Evolutionary conservation across 2,329 filamentous ascomycete genomes (phyloP).

Genomic region (Fusarium beomiforme): DNA sequence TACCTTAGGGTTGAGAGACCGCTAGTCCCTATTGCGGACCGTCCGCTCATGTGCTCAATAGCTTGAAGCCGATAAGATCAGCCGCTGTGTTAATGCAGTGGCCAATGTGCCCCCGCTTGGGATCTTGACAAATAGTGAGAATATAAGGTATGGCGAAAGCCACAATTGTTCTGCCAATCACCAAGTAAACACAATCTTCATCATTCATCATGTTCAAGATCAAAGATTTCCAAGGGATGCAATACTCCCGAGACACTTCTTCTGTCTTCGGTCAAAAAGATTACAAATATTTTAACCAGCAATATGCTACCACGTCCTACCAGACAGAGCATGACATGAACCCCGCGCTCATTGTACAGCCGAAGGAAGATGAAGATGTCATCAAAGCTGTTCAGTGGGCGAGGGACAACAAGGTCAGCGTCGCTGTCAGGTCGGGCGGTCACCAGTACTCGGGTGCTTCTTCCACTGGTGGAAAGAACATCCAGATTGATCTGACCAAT

Average conservation of each 20-base stretch:
- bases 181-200: background rate
- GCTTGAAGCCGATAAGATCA: background rate
- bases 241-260: slow-evolving; percentile 35
- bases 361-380: slow-evolving; percentile 56
- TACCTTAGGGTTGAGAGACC: background rate
- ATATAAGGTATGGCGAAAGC: background rate
- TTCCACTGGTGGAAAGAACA: slow-evolving; percentile 55
- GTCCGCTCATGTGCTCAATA: background rate
- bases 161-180: background rate
- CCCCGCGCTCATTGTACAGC: slow-evolving; percentile 56
- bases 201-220: slow-evolving; percentile 31
- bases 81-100: too few species aligned
- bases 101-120: background rate
- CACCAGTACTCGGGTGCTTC: slow-evolving; percentile 62
- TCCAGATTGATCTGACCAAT: slow-evolving; percentile 56
- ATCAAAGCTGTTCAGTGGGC: slow-evolving; percentile 53
- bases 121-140: background rate
- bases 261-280: slow-evolving; percentile 8
- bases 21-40: background rate
- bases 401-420: slow-evolving; percentile 50
- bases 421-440: slow-evolving; percentile 58
- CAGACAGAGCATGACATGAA: slow-evolving; percentile 54
- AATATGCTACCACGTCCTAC: slow-evolving; percentile 58
- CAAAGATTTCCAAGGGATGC: slow-evolving; percentile 36
- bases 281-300: slow-evolving; percentile 40